Conservation (phyloP, 2,329 filamentous ascomycete genomes). For the Ascosphaera apis region DNA sequence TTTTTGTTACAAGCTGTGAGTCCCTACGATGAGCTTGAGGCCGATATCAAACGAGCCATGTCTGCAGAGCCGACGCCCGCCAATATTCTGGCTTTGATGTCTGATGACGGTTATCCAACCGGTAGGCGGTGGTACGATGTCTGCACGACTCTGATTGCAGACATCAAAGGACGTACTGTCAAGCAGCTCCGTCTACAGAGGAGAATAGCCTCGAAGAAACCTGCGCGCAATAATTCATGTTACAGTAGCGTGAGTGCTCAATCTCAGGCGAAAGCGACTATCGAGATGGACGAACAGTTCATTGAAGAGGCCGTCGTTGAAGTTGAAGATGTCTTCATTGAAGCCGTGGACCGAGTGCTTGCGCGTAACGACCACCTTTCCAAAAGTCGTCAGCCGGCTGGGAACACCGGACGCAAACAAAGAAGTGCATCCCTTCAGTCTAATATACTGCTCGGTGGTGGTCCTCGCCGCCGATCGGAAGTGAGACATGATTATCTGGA, state of each 20-base stretch:
- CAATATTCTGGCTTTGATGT: slow-evolving; percentile 11
- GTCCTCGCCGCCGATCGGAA: too few relatives aligned
- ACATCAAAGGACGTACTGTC: slow-evolving; percentile 29
- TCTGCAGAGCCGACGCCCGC: slow-evolving; percentile 26
- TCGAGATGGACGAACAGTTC: slow-evolving; percentile 26
- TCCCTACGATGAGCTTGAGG: slow-evolving; percentile 28
- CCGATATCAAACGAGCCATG: slow-evolving; percentile 34
- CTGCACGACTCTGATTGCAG: slow-evolving; percentile 32
- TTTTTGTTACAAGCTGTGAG: slow-evolving; percentile 35
- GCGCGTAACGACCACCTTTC: slow-evolving; percentile 21
- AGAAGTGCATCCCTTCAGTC: slow-evolving; percentile 9
- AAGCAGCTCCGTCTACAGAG: slow-evolving; percentile 32
- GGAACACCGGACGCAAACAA: slow-evolving; percentile 13
- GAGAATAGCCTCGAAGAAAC: slow-evolving; percentile 14
- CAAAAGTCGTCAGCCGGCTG: slow-evolving; percentile 10
- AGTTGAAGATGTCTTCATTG: slow-evolving; percentile 32
- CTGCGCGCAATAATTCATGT: slow-evolving; percentile 9
- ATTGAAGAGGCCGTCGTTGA: slow-evolving; percentile 32
- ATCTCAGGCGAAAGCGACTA: slow-evolving; percentile 4
- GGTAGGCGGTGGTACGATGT: slow-evolving; percentile 31
- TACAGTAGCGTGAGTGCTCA: slow-evolving; percentile 6
- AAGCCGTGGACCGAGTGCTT: slow-evolving; percentile 33
- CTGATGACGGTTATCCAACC: slow-evolving; percentile 10
- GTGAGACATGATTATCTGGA: too few relatives aligned
- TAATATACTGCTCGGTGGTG: background rate